A percentile compares a stretch with the other conserved stretches of the same genome.
Evolutionary conservation across 345 rosid species (phyloP).

Genomic region (Acer yangbiense): DNA sequence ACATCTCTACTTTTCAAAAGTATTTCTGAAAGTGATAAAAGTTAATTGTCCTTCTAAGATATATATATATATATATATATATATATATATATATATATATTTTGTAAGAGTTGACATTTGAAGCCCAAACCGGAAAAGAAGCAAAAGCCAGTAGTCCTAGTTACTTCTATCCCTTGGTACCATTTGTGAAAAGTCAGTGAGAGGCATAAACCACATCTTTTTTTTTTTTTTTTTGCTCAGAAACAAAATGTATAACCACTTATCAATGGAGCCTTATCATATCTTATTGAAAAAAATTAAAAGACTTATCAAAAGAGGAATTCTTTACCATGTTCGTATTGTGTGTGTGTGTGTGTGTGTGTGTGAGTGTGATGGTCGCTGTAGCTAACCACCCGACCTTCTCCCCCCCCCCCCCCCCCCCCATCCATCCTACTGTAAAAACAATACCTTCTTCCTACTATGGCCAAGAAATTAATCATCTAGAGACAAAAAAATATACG

Average conservation of each 20-base stretch:
- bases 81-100: no score
- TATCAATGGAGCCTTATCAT: background rate
- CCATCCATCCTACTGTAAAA: background rate
- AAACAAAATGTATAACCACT: background rate
- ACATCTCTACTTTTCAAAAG: background rate
- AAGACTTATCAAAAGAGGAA: no score
- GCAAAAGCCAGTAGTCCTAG: background rate
- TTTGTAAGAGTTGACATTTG: no score
- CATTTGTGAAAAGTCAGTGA: background rate
- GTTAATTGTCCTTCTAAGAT: background rate
- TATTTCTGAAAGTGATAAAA: background rate
- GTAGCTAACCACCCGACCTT: background rate
- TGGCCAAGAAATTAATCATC: background rate
- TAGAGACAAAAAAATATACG: background rate
- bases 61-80: no score
- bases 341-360: background rate
- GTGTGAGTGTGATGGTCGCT: background rate
- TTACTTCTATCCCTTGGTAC: background rate
- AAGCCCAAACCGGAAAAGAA: background rate
- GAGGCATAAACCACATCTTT: background rate
- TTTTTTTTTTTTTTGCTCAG: background rate
- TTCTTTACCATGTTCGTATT: background rate
- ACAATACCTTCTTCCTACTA: background rate
- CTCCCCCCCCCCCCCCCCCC: no score
- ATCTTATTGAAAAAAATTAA: background rate